Conservation (phyloP, 2,329 filamentous ascomycete species). For the Colletotrichum acutatum region DNA sequence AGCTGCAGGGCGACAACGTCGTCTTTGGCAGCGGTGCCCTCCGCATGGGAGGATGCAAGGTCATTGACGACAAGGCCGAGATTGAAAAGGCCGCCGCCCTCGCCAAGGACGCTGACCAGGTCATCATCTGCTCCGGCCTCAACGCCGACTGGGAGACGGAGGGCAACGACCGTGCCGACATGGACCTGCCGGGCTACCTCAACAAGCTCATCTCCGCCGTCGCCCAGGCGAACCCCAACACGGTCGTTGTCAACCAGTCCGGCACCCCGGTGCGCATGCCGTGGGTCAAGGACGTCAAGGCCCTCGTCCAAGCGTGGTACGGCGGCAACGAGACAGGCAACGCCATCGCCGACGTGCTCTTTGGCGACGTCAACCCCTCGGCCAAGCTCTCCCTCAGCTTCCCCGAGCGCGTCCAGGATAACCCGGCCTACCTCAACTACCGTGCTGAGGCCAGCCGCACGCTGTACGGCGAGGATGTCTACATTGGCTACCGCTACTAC, state of each 20-base stretch:
- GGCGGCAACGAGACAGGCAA: constrained; percentile 81
- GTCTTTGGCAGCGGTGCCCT: constrained; percentile 70
- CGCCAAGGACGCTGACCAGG: constrained; percentile 78
- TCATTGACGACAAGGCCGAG: constrained; percentile 67
- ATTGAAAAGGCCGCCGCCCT: constrained; percentile 74
- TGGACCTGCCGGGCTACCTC: constrained; percentile 75
- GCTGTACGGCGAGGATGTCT: constrained; percentile 78
- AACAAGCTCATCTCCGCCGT: constrained; percentile 76
- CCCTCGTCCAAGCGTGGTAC: constrained; percentile 80
- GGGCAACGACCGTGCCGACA: constrained; percentile 77
- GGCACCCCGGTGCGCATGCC: constrained; percentile 77
- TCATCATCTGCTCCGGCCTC: constrained; percentile 79
- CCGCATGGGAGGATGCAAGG: constrained; percentile 69
- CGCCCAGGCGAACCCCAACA: constrained; percentile 70
- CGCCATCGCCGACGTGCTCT: constrained; percentile 76
- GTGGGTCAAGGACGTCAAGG: constrained; percentile 64
- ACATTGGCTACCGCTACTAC: constrained; percentile 79
- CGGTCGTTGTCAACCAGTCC: constrained; percentile 76
- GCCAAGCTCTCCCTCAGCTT: constrained; percentile 81
- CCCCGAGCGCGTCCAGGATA: constrained; percentile 71
- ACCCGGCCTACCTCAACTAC: constrained; percentile 78
- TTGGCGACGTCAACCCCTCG: constrained; percentile 75
- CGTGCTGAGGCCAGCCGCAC: constrained; percentile 71
- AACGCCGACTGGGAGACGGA: constrained; percentile 81
- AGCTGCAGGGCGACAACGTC: constrained; percentile 60